Conservation (phyloP, 441 rosid genomes). For the Adansonia madagascariensis region DNA sequence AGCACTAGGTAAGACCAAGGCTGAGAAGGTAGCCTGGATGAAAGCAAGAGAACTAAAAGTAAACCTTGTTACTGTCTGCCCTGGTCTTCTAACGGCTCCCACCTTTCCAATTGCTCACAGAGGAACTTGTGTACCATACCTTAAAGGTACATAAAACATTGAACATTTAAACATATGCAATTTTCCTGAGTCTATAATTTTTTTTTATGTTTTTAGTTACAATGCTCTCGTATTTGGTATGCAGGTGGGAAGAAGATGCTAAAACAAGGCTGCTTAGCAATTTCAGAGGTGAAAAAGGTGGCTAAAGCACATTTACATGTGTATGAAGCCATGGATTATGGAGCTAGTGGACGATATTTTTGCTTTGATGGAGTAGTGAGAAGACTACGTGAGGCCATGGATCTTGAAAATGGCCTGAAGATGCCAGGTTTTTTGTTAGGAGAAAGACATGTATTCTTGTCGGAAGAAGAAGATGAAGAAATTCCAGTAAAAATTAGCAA, state of each 20-base stretch:
- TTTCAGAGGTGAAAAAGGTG: constrained; percentile 35
- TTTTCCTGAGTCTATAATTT: neutral
- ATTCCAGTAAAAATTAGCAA: constrained; percentile 32
- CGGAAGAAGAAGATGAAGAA: constrained; percentile 25
- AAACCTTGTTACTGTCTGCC: constrained; percentile 42
- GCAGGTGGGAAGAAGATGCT: constrained; percentile 42
- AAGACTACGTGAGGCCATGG: constrained; percentile 34
- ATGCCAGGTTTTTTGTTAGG: constrained; percentile 26
- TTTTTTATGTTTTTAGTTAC: neutral
- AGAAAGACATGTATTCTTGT: constrained; percentile 12
- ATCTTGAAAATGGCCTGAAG: constrained; percentile 36
- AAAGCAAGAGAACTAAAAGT: constrained; percentile 43
- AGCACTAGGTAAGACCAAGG: constrained; percentile 45
- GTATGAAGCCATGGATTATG: constrained; percentile 43
- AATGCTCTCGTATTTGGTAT: neutral
- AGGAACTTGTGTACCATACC: constrained; percentile 37
- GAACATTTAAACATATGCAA: neutral
- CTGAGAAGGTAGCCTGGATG: constrained; percentile 47
- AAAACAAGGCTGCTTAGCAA: constrained; percentile 37
- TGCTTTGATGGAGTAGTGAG: constrained; percentile 38
- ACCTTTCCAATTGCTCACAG: constrained; percentile 33
- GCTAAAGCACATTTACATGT: constrained; percentile 43
- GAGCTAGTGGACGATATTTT: constrained; percentile 42
- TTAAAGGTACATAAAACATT: constrained; percentile 38
- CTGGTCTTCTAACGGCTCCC: constrained; percentile 45